Evolutionary conservation across 2,329 filamentous ascomycete genomes (phyloP).

Genomic region (Aaosphaeria arxii): DNA sequence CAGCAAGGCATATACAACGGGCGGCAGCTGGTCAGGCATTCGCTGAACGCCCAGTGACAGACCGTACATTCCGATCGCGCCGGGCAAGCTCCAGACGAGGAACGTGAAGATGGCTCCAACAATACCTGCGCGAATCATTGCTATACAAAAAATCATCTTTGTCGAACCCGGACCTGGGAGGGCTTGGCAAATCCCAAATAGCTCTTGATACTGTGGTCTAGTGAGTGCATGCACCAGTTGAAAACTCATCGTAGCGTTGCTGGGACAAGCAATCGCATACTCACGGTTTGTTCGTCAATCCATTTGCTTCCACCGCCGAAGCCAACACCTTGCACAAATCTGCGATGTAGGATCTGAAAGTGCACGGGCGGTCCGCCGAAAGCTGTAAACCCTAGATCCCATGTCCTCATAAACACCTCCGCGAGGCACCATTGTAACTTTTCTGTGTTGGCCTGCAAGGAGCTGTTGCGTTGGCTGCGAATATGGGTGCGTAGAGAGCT

Average conservation of each 20-base stretch:
- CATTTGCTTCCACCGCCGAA: conserved; percentile 52
- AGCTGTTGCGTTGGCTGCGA: conserved; percentile 10
- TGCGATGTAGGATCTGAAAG: conserved; percentile 63
- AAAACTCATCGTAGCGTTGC: too few relatives aligned
- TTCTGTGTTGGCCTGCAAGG: background rate
- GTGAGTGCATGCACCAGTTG: background rate
- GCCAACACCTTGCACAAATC: conserved; percentile 55
- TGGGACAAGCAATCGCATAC: conserved; percentile 7
- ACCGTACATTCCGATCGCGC: conserved; percentile 67
- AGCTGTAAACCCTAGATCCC: conserved; percentile 62
- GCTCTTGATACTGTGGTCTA: conserved; percentile 64
- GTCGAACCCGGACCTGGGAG: conserved; percentile 67
- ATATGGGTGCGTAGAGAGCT: conserved; percentile 14
- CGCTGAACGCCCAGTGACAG: conserved; percentile 63
- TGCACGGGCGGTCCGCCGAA: conserved; percentile 69
- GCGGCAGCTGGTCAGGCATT: conserved; percentile 58
- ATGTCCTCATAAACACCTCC: conserved; percentile 36
- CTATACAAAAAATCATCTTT: conserved; percentile 69
- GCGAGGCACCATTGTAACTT: conserved; percentile 9
- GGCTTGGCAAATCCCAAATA: conserved; percentile 69
- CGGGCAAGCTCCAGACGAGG: conserved; percentile 66
- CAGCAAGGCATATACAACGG: conserved; percentile 64
- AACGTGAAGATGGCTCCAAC: conserved; percentile 58
- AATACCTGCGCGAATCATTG: conserved; percentile 61
- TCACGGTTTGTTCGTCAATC: conserved; percentile 67